phyloP scores from a whole-genome alignment of 225 moss, liverwort and hornwort species.

The Polytrichum formosum region DNA sequence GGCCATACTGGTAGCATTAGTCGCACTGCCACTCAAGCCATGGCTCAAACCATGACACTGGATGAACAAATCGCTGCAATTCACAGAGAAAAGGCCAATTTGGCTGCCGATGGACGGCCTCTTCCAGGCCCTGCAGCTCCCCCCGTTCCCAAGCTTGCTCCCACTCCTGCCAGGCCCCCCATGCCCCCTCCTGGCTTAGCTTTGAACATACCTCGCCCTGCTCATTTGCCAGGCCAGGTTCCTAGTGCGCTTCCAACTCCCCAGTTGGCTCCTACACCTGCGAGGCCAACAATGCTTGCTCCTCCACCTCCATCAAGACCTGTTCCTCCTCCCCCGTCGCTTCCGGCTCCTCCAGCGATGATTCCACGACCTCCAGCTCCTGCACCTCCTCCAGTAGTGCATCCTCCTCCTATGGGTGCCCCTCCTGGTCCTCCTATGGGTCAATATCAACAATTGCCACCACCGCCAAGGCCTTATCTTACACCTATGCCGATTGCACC shows the following conservation, averaged over 20 bases:
- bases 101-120: conserved; percentile 82
- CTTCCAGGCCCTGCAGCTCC: conserved; percentile 90
- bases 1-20: conserved; percentile 98
- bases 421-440: conserved; percentile 20
- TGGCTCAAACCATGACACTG: conserved; percentile 95
- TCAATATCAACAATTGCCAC: conserved; percentile 61
- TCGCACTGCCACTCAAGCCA: conserved; percentile 96
- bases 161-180: conserved; percentile 86
- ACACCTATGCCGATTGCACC: conserved; percentile 62
- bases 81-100: conserved; percentile 78
- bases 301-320: conserved; percentile 65
- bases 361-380: conserved; percentile 62
- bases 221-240: conserved; percentile 57
- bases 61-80: conserved; percentile 96
- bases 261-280: conserved; percentile 52
- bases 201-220: conserved; percentile 84
- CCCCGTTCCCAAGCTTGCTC: conserved; percentile 89
- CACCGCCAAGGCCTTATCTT: conserved; percentile 74
- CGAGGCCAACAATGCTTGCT: conserved; percentile 68
- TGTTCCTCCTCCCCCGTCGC: conserved; percentile 54
- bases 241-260: conserved; percentile 26
- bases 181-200: conserved; percentile 93
- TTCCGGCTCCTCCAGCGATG: conserved; percentile 64
- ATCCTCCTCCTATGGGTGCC: conserved; percentile 46
- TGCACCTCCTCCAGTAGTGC: conserved; percentile 54